Conservation (phyloP, 2,329 filamentous ascomycete genomes). For the Scedosporium apiospermum region DNA sequence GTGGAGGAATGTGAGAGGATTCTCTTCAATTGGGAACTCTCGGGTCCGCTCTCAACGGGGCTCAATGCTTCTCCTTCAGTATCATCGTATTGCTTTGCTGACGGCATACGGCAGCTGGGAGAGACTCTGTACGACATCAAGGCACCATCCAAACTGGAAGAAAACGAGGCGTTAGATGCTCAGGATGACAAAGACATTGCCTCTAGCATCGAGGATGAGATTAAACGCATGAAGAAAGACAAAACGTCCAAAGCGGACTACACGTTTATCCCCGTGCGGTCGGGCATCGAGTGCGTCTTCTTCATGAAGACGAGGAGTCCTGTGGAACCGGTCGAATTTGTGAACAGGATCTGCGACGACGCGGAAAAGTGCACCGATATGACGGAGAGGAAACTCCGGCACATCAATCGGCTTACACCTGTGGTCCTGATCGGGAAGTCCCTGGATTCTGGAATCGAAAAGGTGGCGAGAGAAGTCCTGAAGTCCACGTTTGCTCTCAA, state of each 20-base stretch:
- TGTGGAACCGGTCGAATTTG: conserved; percentile 46
- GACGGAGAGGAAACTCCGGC: conserved; percentile 38
- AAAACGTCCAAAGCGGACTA: conserved; percentile 26
- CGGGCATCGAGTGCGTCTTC: conserved; percentile 52
- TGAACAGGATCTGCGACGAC: conserved; percentile 45
- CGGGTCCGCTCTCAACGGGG: background rate
- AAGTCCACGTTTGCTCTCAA: conserved; percentile 49
- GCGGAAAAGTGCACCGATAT: conserved; percentile 32
- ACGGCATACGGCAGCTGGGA: conserved; percentile 43
- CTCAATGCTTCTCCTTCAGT: background rate
- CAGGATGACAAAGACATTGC: conserved; percentile 58
- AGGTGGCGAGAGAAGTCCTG: conserved; percentile 54
- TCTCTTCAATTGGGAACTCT: background rate
- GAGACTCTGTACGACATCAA: conserved; percentile 48
- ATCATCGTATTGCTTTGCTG: background rate
- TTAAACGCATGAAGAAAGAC: conserved; percentile 49
- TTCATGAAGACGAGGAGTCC: conserved; percentile 49
- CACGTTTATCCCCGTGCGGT: conserved; percentile 41
- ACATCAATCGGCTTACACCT: conserved; percentile 50
- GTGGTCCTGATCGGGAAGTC: conserved; percentile 50
- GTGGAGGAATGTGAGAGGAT: background rate
- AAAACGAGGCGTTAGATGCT: conserved; percentile 22
- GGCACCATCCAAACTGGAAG: conserved; percentile 21
- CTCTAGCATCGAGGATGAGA: conserved; percentile 59
- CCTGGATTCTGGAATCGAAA: conserved; percentile 56